A percentile compares a stretch with the other conserved stretches of the same genome.
These are phyloP conservation scores for Coffea canephora DNA, from an alignment of 257 asterid species.

Conservation along the genomic window DNA sequence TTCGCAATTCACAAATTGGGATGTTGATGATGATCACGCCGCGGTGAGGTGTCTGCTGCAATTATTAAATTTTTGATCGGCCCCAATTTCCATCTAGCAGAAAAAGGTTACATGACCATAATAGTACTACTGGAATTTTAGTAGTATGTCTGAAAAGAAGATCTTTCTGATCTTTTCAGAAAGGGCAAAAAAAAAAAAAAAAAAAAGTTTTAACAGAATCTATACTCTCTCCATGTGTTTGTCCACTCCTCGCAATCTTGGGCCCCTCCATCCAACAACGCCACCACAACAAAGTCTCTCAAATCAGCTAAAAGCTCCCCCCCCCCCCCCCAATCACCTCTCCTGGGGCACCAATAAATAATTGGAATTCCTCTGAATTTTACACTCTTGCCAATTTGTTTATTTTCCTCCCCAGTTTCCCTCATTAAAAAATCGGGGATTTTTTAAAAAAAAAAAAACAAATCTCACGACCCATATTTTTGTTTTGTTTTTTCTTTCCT, in stretches of 20 bases:
- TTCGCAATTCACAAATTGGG: too few species aligned
- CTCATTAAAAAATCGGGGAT: conserved; percentile 12
- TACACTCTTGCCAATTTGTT: conserved; percentile 17
- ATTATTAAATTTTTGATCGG: too few species aligned
- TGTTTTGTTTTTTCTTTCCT: background rate
- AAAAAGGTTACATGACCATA: too few species aligned
- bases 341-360: conserved; percentile 29
- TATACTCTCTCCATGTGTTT: conserved; percentile 2
- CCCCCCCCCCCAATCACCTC: background rate
- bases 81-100: too few species aligned
- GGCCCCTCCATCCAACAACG: conserved; percentile 23
- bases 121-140: too few species aligned
- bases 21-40: background rate
- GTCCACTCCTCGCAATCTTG: conserved; percentile 17
- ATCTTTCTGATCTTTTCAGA: too few species aligned
- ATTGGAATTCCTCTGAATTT: conserved; percentile 33
- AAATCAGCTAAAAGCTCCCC: conserved; percentile 20
- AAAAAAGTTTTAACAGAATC: too few species aligned
- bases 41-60: background rate
- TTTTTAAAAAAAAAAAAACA: conserved; percentile 16
- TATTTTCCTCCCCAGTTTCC: conserved; percentile 15
- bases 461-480: background rate
- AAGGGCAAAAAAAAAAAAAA: too few species aligned
- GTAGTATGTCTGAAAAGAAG: too few species aligned
- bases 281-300: background rate